Evolutionary conservation across 441 rosid species (phyloP).

Genomic region (Aleurites moluccanus): DNA sequence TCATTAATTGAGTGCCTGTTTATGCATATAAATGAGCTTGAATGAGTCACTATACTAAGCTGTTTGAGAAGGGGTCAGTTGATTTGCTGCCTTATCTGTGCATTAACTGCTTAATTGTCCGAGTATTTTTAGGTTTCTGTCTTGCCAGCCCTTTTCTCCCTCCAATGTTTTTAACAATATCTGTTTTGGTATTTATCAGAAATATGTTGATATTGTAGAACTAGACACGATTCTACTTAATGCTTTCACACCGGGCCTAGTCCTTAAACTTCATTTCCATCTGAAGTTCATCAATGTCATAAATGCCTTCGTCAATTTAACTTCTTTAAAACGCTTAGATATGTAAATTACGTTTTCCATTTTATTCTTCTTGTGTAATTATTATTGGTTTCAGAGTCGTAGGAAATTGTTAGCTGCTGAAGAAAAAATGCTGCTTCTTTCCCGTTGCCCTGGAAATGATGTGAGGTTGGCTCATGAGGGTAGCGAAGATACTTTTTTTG

Average conservation of each 20-base stretch:
- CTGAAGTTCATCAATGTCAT: not conserved
- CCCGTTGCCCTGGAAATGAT: conserved; percentile 45
- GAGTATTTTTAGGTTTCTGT: not conserved
- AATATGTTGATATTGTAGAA: not conserved
- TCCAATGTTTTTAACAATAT: not conserved
- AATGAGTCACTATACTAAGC: not conserved
- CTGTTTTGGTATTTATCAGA: not conserved
- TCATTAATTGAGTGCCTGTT: not conserved
- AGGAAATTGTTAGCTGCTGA: conserved; percentile 41
- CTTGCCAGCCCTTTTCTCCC: not conserved
- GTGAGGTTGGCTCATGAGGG: conserved; percentile 51
- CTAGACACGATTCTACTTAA: not conserved
- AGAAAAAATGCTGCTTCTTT: conserved; percentile 35
- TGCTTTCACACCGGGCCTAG: not conserved
- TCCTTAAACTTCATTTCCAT: not conserved
- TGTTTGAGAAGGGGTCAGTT: not conserved
- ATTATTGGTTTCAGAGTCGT: conserved; percentile 50
- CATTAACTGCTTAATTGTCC: not conserved
- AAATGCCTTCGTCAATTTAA: not conserved
- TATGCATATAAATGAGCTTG: not conserved
- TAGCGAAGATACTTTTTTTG: conserved; percentile 42
- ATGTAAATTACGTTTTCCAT: conserved; percentile 2
- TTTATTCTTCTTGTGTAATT: conserved; percentile 14
- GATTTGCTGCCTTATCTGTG: not conserved
- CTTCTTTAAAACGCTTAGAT: not conserved